Conservation (phyloP, 83 land plant species). For the Thuja plicata region DNA sequence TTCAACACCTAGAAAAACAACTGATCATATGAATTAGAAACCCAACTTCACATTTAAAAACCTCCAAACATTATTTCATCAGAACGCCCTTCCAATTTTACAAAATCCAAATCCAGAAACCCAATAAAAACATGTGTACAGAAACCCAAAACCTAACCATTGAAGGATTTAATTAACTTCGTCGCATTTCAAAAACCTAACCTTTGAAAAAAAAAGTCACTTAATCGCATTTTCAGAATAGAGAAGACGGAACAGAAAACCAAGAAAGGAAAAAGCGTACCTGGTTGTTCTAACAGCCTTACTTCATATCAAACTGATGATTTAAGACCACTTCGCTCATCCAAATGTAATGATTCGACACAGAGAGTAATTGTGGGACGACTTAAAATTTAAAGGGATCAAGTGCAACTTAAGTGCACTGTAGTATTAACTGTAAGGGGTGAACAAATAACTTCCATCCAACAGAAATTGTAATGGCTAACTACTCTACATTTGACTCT, state of each 20-base stretch:
- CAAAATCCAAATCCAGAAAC: too few species aligned
- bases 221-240: too few species aligned
- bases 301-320: background rate
- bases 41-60: background rate
- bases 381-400: background rate
- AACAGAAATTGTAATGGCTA: too few species aligned
- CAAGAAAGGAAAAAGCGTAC: background rate
- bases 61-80: background rate
- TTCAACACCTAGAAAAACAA: background rate
- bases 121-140: too few species aligned
- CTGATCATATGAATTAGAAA: background rate
- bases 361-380: background rate
- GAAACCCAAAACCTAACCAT: too few species aligned
- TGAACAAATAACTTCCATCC: background rate
- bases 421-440: background rate
- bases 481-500: too few species aligned
- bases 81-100: too few species aligned
- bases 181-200: too few species aligned
- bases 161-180: too few species aligned
- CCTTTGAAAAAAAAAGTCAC: too few species aligned
- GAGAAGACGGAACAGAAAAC: too few species aligned
- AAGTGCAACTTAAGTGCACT: background rate
- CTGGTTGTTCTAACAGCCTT: background rate
- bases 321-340: background rate
- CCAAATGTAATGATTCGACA: background rate